Conservation (phyloP, 2,329 filamentous ascomycete species). For the Colletotrichum sublineola region DNA sequence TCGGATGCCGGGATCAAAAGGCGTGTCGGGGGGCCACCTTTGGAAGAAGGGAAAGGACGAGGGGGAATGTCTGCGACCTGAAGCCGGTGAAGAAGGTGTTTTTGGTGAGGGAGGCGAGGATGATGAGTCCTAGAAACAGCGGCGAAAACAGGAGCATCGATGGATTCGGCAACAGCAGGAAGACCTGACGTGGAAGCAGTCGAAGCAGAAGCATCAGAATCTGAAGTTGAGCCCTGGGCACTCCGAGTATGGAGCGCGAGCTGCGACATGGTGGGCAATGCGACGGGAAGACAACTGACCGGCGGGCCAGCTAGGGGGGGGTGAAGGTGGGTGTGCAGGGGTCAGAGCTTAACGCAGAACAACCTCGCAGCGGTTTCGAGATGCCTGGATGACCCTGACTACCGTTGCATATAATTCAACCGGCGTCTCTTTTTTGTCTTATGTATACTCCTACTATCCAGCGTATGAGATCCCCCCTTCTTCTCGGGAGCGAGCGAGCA, state of each 20-base stretch:
- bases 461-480: neutral
- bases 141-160: constrained; percentile 21
- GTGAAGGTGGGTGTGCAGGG: constrained; percentile 46
- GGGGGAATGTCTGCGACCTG: constrained; percentile 34
- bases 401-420: constrained; percentile 58
- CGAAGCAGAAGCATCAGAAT: constrained; percentile 44
- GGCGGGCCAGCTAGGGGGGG: constrained; percentile 45
- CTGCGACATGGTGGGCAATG: constrained; percentile 67
- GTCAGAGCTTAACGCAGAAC: constrained; percentile 52
- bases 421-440: constrained; percentile 27
- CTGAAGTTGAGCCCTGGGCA: constrained; percentile 54
- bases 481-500: constrained; percentile 31
- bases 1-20: constrained; percentile 45
- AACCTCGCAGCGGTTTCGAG: constrained; percentile 52
- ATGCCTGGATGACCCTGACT: constrained; percentile 60
- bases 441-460: neutral
- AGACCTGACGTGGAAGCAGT: constrained; percentile 15
- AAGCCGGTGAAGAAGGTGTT: constrained; percentile 40
- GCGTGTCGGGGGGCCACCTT: constrained; percentile 64
- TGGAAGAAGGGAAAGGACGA: constrained; percentile 45
- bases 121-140: constrained; percentile 24
- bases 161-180: constrained; percentile 29
- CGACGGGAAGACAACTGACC: constrained; percentile 47
- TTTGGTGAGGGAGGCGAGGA: constrained; percentile 41
- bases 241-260: constrained; percentile 58